phyloP scores from a whole-genome alignment of 164 flowering plant species.

The Berberis vulgaris region DNA sequence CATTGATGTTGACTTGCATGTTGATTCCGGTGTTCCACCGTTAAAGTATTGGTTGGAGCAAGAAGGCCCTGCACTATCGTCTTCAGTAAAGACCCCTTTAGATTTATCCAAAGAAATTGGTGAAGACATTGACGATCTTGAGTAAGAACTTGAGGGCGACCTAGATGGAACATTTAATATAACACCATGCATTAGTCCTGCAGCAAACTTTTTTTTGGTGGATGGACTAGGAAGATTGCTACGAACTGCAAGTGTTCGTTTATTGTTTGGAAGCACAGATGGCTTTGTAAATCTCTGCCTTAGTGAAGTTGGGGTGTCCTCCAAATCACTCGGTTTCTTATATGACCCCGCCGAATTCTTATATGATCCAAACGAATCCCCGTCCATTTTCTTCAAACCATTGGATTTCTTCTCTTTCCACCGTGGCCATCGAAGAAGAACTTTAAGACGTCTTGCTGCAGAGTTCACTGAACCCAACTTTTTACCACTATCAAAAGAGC shows the following conservation, averaged over 20 bases:
- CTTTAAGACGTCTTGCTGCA: slow-evolving; percentile 54
- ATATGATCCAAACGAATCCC: background rate
- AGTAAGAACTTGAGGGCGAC: slow-evolving; percentile 36
- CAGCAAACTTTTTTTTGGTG: slow-evolving; percentile 68
- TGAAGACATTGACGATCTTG: slow-evolving; percentile 40
- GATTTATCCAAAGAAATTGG: slow-evolving; percentile 23
- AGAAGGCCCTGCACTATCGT: slow-evolving; percentile 20
- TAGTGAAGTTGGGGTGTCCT: slow-evolving; percentile 56
- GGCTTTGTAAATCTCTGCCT: slow-evolving; percentile 59
- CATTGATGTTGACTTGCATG: slow-evolving; percentile 22
- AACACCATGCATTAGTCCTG: slow-evolving; percentile 61
- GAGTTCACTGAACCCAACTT: slow-evolving; percentile 26
- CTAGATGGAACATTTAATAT: slow-evolving; percentile 20
- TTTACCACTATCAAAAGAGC: slow-evolving; percentile 15
- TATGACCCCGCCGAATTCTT: slow-evolving; percentile 24
- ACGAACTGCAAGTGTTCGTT: slow-evolving; percentile 58
- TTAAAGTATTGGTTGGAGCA: slow-evolving; percentile 10
- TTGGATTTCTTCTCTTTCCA: slow-evolving; percentile 33
- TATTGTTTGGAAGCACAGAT: slow-evolving; percentile 47
- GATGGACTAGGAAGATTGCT: slow-evolving; percentile 69
- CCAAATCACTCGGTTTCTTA: slow-evolving; percentile 27
- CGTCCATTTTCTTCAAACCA: slow-evolving; percentile 17
- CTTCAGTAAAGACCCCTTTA: slow-evolving; percentile 10
- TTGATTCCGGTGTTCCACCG: slow-evolving; percentile 2
- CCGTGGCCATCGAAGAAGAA: slow-evolving; percentile 58